phyloP scores from a whole-genome alignment of 2,329 filamentous ascomycete genomes.

The Pseudopyricularia javanii region DNA sequence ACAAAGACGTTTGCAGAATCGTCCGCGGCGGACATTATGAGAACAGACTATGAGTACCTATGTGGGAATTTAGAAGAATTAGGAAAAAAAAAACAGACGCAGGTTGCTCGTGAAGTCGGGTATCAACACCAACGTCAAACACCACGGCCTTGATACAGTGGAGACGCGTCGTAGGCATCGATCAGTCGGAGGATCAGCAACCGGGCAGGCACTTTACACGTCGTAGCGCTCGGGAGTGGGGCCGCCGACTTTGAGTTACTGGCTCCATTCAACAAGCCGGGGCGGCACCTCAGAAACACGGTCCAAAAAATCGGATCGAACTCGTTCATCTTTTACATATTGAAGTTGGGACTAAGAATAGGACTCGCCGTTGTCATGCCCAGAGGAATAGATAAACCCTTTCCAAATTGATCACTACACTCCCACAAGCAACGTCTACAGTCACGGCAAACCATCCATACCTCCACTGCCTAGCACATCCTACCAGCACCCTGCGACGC shows the following conservation, averaged over 20 bases:
- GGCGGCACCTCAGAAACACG: too few relatives aligned
- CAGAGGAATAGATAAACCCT: too few relatives aligned
- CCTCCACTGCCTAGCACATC: neutral
- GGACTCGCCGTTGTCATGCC: too few relatives aligned
- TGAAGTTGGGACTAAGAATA: too few relatives aligned
- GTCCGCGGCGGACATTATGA: constrained; percentile 4
- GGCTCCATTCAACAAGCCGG: neutral
- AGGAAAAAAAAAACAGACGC: neutral
- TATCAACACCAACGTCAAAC: too few relatives aligned
- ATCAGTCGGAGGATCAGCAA: neutral
- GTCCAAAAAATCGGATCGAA: too few relatives aligned
- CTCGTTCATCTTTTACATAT: too few relatives aligned
- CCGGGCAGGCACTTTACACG: neutral
- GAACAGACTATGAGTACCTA: neutral
- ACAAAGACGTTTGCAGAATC: constrained; percentile 45
- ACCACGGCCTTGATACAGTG: too few relatives aligned
- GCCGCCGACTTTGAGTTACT: neutral
- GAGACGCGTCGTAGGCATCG: neutral
- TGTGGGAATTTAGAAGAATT: neutral
- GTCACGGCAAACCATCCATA: too few relatives aligned
- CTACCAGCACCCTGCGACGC: neutral
- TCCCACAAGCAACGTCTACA: too few relatives aligned
- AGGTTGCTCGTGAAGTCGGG: too few relatives aligned
- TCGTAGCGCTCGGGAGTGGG: neutral
- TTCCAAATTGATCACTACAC: too few relatives aligned